phyloP scores from a whole-genome alignment of 2,329 filamentous ascomycete species.

The Stemphylium beticola region DNA sequence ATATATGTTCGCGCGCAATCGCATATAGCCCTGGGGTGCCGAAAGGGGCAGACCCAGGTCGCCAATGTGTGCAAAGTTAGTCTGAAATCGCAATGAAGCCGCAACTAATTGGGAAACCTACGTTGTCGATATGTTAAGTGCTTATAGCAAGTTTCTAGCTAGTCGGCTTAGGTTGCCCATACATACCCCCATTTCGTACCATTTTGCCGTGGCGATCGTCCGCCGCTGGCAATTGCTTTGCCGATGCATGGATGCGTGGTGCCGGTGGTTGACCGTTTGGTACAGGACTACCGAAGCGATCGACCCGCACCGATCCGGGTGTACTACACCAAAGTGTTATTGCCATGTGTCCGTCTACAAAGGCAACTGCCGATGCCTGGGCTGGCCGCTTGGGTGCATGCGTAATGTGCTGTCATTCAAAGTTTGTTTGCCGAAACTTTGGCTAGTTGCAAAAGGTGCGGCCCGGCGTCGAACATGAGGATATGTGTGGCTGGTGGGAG shows the following conservation, averaged over 20 bases:
- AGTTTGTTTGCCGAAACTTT: slow-evolving; percentile 6
- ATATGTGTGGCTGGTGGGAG: not conserved
- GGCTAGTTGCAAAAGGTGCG: not conserved
- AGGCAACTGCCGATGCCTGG: not conserved
- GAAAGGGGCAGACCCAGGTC: not conserved
- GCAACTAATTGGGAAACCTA: not conserved
- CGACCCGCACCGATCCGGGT: not conserved
- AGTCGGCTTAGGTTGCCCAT: too few relatives aligned
- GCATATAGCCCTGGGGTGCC: not conserved
- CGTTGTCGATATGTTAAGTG: not conserved
- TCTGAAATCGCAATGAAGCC: not conserved
- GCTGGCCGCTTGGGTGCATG: not conserved
- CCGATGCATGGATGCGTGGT: slow-evolving; percentile 1
- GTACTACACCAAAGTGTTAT: not conserved
- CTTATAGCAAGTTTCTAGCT: not conserved
- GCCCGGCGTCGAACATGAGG: not conserved
- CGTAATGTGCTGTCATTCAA: not conserved
- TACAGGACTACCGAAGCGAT: slow-evolving; percentile 3
- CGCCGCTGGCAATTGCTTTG: not conserved
- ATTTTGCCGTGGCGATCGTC: slow-evolving; percentile 2
- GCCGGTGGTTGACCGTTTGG: slow-evolving; percentile 9
- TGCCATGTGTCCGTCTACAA: not conserved
- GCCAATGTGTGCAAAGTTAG: not conserved
- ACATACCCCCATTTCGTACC: not conserved
- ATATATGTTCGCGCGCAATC: not conserved